Percentiles rank a stretch among this genome's conserved stretches.
phyloP scores from a whole-genome alignment of 73 alveolate genomes.

The Paraurostyla sp. region DNA sequence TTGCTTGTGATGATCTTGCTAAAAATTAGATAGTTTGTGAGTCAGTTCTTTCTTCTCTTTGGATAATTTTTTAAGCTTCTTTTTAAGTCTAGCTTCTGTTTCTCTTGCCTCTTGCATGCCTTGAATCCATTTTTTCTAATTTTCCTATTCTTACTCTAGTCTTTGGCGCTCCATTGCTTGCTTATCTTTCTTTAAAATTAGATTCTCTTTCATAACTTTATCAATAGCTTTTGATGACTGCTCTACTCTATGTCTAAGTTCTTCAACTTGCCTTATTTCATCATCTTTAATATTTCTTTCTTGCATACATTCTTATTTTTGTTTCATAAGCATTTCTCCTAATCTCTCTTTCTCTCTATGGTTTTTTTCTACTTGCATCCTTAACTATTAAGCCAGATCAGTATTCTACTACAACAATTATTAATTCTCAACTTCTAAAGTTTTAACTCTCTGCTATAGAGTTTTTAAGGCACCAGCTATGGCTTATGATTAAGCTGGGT shows the following conservation, averaged over 20 bases:
- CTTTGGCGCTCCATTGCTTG: background rate
- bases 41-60: conserved; percentile 23
- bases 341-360: conserved; percentile 32
- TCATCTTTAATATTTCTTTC: background rate
- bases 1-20: background rate
- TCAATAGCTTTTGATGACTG: conserved; percentile 20
- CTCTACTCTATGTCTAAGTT: background rate
- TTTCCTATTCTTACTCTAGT: background rate
- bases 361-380: background rate
- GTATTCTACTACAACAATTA: background rate
- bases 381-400: background rate
- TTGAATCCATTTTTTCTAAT: background rate
- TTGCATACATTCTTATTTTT: background rate
- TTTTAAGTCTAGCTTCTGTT: background rate
- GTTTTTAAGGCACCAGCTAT: conserved; percentile 52
- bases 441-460: background rate
- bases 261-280: background rate
- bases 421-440: background rate
- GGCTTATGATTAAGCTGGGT: conserved; percentile 50
- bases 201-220: conserved; percentile 21
- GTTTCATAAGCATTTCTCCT: conserved; percentile 5
- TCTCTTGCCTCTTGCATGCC: conserved; percentile 19
- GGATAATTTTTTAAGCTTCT: conserved; percentile 10
- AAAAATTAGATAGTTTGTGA: background rate
- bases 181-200: background rate